Base-by-base conservation (phyloP, 2,329 filamentous ascomycete genomes). In the Aspergillus clavatus region DNA sequence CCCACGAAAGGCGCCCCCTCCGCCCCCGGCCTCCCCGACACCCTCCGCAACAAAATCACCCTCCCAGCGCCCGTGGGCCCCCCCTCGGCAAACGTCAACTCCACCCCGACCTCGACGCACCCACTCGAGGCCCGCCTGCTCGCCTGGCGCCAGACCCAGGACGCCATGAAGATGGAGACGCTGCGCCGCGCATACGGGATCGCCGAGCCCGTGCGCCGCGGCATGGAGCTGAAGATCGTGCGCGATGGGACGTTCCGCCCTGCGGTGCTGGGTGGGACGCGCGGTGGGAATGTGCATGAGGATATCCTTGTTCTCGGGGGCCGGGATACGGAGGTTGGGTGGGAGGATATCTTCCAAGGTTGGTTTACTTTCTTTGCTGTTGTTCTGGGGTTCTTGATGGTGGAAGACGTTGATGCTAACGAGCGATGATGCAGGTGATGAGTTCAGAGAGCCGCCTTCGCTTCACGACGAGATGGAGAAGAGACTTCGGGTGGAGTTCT, bases 381-480 rank as follows among this genome's bases (percentile, higher is more conserved):
- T 57, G 31, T 57, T 38, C 39, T 35, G 23, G 45, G 28, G n/a
- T n/a, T n/a, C n/a, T n/a, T n/a, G n/a, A n/a, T n/a, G n/a, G n/a
- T n/a, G n/a, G n/a, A n/a, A n/a, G n/a, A n/a, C n/a, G n/a, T n/a
- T n/a, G n/a, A n/a, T n/a, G n/a, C n/a, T n/a, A n/a, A n/a, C n/a
- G n/a, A n/a, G n/a, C n/a, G n/a, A n/a, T n/a, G n/a, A 1, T 52
- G 31, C 43, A 78, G 78, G 76, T 48, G 84, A 87, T 57, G 88
- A 91, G 69, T 78, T 81, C 65, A 79, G 83, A 59, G 78, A 80
- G 50, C 74, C 81, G 33, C 80, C 84, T 19, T 81, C 84, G 42
- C 83, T 96, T 71, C 89, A 96, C 60, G 84, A 88, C 46, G 91
- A 97, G 80, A 89, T 96, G 82, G 91, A 96, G 82, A 80, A 81